Evolutionary conservation across 306 rosid species (phyloP).

Genomic region (Quercus aquifolioides): DNA sequence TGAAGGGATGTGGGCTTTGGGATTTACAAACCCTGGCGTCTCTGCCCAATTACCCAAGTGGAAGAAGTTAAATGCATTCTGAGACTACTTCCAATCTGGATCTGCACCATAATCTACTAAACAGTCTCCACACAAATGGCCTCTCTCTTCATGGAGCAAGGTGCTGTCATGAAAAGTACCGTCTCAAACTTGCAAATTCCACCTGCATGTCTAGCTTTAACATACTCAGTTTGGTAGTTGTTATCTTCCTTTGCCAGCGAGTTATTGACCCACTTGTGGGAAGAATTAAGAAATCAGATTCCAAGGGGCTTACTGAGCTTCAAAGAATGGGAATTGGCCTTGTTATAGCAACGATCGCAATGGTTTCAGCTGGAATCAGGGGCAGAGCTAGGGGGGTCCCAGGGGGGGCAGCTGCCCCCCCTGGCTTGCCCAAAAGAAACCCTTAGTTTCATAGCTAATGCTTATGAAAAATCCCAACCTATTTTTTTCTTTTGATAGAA

Average conservation of each 20-base stretch:
- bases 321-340: conserved; percentile 98
- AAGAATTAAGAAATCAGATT: conserved; percentile 55
- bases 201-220: conserved; percentile 97
- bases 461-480: no score
- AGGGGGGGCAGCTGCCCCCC: no score
- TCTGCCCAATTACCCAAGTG: conserved; percentile 83
- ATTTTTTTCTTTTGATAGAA: no score
- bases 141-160: conserved; percentile 97
- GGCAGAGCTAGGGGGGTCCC: no score
- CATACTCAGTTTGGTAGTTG: conserved; percentile 75
- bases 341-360: conserved; percentile 82
- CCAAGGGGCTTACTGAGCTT: conserved; percentile 80
- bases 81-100: conserved; percentile 95
- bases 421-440: no score
- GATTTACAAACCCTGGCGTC: conserved; percentile 71
- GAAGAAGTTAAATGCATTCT: conserved; percentile 96
- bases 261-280: conserved; percentile 77
- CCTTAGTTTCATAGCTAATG: no score
- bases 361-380: conserved; percentile 65
- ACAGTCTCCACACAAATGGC: conserved; percentile 99
- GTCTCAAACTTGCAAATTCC: conserved; percentile 74
- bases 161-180: conserved; percentile 88
- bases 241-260: conserved; percentile 84
- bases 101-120: conserved; percentile 92
- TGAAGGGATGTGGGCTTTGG: conserved; percentile 81